Conservation (phyloP, 805 yeast species). For the Yarrowia yakushimensis region DNA sequence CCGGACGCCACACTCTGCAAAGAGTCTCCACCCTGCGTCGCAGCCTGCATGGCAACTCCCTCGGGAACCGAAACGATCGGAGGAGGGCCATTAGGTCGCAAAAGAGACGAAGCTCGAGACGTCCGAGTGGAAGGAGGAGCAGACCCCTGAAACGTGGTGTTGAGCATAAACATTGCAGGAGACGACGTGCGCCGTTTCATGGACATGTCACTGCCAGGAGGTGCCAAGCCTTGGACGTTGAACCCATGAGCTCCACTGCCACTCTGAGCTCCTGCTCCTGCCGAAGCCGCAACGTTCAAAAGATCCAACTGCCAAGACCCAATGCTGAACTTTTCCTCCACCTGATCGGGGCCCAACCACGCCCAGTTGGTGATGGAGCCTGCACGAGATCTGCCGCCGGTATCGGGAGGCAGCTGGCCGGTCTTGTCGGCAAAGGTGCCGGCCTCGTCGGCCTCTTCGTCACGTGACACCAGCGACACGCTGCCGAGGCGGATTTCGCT, state of each 20-base stretch:
- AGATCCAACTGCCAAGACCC: slow-evolving; percentile 16
- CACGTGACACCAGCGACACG: slow-evolving; percentile 18
- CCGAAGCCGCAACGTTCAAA: slow-evolving; percentile 7
- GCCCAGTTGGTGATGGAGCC: slow-evolving; percentile 18
- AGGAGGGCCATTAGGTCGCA: background rate
- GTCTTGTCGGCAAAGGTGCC: background rate
- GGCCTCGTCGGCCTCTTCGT: slow-evolving; percentile 6
- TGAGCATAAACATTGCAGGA: slow-evolving; percentile 24
- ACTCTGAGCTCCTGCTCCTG: background rate
- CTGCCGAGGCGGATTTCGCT: slow-evolving; percentile 35
- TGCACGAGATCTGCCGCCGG: slow-evolving; percentile 2
- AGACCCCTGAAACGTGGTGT: slow-evolving; percentile 8
- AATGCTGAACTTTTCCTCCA: slow-evolving; percentile 3
- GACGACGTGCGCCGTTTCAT: slow-evolving; percentile 13
- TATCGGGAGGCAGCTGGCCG: no score
- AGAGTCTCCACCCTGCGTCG: background rate
- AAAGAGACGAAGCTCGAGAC: background rate
- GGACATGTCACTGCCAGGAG: background rate
- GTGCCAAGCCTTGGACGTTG: background rate
- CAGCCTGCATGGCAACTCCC: background rate
- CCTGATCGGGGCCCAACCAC: slow-evolving; percentile 22
- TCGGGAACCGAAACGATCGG: background rate
- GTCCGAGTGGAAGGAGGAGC: slow-evolving; percentile 16
- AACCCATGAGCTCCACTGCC: background rate
- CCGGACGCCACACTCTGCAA: background rate